phyloP scores from a whole-genome alignment of 768 basidiomycete genomes.

The Kwoniella dendrophila region DNA sequence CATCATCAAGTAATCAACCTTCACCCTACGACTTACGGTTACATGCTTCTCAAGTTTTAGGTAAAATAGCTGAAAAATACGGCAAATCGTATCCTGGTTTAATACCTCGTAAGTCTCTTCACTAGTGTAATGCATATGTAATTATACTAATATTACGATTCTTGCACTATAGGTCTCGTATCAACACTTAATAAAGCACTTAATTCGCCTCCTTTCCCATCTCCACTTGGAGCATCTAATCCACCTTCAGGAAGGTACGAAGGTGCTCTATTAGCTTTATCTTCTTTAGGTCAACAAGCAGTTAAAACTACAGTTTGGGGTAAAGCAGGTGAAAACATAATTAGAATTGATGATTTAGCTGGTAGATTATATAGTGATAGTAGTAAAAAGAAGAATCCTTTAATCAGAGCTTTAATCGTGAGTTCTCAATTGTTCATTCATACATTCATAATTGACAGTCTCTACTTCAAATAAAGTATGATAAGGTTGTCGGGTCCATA shows the following conservation, averaged over 20 bases:
- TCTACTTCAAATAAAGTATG: not conserved
- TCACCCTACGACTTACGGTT: slow-evolving; percentile 68
- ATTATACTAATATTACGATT: not conserved
- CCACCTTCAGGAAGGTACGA: slow-evolving; percentile 72
- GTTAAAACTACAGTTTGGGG: slow-evolving; percentile 37
- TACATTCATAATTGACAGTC: not conserved
- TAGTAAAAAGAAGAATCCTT: slow-evolving; percentile 26
- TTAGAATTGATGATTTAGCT: slow-evolving; percentile 49
- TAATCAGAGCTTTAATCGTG: slow-evolving; percentile 40
- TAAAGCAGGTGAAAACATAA: slow-evolving; percentile 41
- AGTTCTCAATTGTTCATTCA: not conserved
- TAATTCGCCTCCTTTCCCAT: slow-evolving; percentile 50
- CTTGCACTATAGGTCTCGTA: slow-evolving; percentile 70
- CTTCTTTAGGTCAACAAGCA: slow-evolving; percentile 76
- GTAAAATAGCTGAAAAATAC: slow-evolving; percentile 62
- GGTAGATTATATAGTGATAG: slow-evolving; percentile 39
- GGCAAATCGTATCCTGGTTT: slow-evolving; percentile 51
- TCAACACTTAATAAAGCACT: slow-evolving; percentile 90
- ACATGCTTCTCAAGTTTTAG: slow-evolving; percentile 78
- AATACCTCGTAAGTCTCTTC: slow-evolving; percentile 48
- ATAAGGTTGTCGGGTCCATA: not conserved
- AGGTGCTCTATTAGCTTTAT: slow-evolving; percentile 83
- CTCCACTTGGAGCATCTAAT: slow-evolving; percentile 39
- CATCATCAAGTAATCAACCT: slow-evolving; percentile 27
- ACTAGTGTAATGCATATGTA: too few relatives aligned